Percentiles rank a stretch among this genome's conserved stretches.
Conservation (phyloP, 148 eudicot genomes). For the Rhododendron simsii region DNA sequence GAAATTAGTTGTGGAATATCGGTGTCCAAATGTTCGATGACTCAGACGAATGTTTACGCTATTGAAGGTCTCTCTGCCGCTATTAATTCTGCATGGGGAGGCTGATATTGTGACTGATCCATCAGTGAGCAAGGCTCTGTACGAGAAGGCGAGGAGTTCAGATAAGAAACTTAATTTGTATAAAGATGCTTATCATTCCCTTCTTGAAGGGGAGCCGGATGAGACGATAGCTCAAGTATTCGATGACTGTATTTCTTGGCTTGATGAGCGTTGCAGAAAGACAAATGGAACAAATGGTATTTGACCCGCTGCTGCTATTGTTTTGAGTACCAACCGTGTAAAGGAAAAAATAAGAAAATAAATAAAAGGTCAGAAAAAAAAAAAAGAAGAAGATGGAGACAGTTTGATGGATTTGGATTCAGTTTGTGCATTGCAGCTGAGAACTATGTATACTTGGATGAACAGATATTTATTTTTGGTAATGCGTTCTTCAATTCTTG, state of each 20-base stretch:
- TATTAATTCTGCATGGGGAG: conserved; percentile 87
- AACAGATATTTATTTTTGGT: neutral
- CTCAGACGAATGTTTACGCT: neutral
- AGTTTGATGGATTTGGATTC: neutral
- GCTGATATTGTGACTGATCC: conserved; percentile 90
- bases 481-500: neutral
- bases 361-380: neutral
- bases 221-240: conserved; percentile 58
- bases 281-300: conserved; percentile 1
- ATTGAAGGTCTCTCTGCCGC: conserved; percentile 72
- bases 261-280: conserved; percentile 54
- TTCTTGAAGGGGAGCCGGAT: conserved; percentile 93
- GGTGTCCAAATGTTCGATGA: neutral
- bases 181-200: conserved; percentile 64
- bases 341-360: neutral
- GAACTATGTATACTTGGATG: neutral
- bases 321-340: neutral
- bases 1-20: neutral
- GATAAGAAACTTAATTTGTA: conserved; percentile 80
- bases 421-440: neutral
- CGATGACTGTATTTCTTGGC: conserved; percentile 77
- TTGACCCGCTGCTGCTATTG: neutral
- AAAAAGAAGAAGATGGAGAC: neutral
- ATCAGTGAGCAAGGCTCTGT: conserved; percentile 75
- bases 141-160: conserved; percentile 72